phyloP scores from a whole-genome alignment of 352 stramenopile species.

The Aphanomyces invadans region DNA sequence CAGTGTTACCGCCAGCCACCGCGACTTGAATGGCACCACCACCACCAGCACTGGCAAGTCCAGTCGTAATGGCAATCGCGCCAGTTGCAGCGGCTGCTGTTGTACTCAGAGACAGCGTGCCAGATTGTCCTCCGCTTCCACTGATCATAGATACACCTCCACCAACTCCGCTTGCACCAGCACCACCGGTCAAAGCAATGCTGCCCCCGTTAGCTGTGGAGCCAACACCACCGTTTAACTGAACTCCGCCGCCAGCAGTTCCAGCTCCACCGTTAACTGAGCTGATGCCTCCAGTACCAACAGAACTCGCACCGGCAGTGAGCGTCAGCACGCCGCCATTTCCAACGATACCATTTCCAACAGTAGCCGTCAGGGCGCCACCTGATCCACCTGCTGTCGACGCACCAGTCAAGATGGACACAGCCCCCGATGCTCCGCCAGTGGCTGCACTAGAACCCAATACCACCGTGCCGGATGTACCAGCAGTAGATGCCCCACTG shows the following conservation, averaged over 20 bases:
- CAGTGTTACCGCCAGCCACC: background rate
- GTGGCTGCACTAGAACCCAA: constrained; percentile 29
- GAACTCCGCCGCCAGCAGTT: constrained; percentile 6
- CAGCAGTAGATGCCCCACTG: constrained; percentile 13
- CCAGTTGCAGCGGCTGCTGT: background rate
- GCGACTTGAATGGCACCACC: background rate
- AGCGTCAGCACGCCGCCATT: constrained; percentile 10
- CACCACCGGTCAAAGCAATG: background rate
- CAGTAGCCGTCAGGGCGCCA: constrained; percentile 27
- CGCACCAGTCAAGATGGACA: constrained; percentile 30
- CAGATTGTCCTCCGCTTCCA: constrained; percentile 1
- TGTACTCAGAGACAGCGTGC: background rate
- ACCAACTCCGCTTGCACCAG: constrained; percentile 45
- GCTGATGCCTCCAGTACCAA: constrained; percentile 10
- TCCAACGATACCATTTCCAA: constrained; percentile 7
- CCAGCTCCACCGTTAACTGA: constrained; percentile 23
- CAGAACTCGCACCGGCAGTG: constrained; percentile 12
- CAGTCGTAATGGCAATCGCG: background rate
- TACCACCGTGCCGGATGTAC: constrained; percentile 12
- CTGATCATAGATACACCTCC: constrained; percentile 34
- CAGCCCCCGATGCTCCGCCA: constrained; percentile 26
- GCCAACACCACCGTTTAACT: constrained; percentile 44
- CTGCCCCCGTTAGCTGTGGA: constrained; percentile 27
- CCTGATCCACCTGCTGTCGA: constrained; percentile 26
- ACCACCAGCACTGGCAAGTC: background rate